Evolutionary conservation across 805 yeast genomes (phyloP), one percentile per base, ranked within the genome.

Genomic region (Brettanomyces anomalus): DNA sequence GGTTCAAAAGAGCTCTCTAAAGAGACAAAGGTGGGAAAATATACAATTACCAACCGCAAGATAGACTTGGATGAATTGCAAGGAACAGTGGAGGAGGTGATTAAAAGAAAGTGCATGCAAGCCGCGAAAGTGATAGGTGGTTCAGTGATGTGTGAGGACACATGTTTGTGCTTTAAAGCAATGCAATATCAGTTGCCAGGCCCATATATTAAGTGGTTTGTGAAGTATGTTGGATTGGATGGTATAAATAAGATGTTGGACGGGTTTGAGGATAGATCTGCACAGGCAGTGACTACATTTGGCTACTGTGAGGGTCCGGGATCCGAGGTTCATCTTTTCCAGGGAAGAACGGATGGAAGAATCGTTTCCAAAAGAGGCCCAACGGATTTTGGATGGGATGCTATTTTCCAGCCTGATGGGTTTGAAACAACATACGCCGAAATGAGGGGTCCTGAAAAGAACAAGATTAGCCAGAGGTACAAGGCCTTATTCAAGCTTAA

Each of bases 81-180:
- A 64, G 98, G 96, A 26, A 65, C 90, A 18, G 74, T 88, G 39
- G 81, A 80, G 35, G 85, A 84, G 43, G 90, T 93, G 36, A 84
- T 96, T 0, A 70, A 68, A 37, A 85, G 79, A 56, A 93, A 93
- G 60, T 86, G 94, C 44, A 64, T 70, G 53, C 71, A 79, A 11
- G 96, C 96, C 2, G 83, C 90, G 5, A 56, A 61, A 11, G 57
- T 75, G 7, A 60, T 79, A 24, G 42, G 61, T 3, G 93, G 95
- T 0, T 90, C 97, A 0, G 97, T 87, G 0, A 70, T 93, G 44
- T 96, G 89, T 3, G 99, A 93, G 58, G 99, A 93, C 55, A 93
- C 98, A 0, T 89, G 95, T 40, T 72, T 93, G 33, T 85, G 83
- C 4, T 93, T 84, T 62, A 74, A 74, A 40, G 96, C 95, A 2